These are phyloP conservation scores for Colletotrichum somersetense DNA, from an alignment of 2,329 filamentous ascomycete species.

Conservation along the genomic window DNA sequence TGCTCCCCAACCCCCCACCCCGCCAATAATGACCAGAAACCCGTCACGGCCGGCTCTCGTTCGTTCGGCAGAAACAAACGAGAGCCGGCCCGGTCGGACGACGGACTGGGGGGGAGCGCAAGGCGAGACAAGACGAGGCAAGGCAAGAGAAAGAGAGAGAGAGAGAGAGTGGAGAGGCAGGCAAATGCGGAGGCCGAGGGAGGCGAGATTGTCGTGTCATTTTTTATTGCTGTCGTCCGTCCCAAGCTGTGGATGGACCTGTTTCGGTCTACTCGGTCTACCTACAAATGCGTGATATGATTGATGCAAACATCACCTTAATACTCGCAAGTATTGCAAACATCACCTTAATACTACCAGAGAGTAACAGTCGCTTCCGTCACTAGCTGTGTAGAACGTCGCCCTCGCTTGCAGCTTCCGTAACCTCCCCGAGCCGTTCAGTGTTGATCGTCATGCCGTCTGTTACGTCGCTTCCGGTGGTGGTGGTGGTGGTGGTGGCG, in stretches of 20 bases:
- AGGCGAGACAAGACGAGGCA: no score
- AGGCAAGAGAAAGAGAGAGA: no score
- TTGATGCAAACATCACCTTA: background rate
- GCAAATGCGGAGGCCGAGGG: background rate
- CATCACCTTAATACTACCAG: no score
- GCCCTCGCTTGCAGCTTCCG: no score
- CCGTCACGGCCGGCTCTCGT: background rate
- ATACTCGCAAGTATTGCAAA: no score
- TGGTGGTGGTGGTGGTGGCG: background rate
- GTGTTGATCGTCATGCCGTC: no score
- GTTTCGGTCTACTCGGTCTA: background rate
- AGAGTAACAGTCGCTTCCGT: no score
- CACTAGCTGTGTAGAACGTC: no score
- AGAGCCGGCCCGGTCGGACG: background rate
- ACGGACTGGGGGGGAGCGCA: background rate
- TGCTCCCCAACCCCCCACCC: background rate
- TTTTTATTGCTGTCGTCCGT: no score
- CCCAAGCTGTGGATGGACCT: no score
- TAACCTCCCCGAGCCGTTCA: no score
- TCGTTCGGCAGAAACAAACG: background rate
- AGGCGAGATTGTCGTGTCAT: conserved; percentile 14
- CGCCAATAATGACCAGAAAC: background rate
- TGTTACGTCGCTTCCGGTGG: background rate
- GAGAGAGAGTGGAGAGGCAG: no score
- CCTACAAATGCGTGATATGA: background rate